Evolutionary conservation across 2,329 filamentous ascomycete species (phyloP).

Genomic region (Xylariaceae sp.): DNA sequence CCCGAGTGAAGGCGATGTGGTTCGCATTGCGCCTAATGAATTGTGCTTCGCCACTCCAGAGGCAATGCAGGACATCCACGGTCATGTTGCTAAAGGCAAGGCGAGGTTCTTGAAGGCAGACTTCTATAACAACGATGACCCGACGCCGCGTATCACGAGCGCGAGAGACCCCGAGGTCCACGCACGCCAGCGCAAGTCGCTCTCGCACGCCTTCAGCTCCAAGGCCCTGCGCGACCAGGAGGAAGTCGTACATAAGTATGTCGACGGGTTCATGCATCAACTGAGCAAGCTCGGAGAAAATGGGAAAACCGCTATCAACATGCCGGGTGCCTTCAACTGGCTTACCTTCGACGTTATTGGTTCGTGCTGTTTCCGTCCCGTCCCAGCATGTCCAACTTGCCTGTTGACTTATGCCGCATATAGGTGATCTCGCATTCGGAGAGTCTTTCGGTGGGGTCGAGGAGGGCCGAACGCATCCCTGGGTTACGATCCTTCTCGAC

Average conservation of each 20-base stretch:
- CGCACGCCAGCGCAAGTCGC: conserved; percentile 17
- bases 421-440: conserved; percentile 19
- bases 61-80: conserved; percentile 36
- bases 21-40: conserved; percentile 40
- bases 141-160: conserved; percentile 11
- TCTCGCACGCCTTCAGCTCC: conserved; percentile 21
- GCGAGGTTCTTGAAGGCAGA: conserved; percentile 17
- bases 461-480: conserved; percentile 14
- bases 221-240: conserved; percentile 23
- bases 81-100: conserved; percentile 25
- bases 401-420: background rate
- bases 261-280: conserved; percentile 18
- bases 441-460: conserved; percentile 20
- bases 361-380: conserved; percentile 9
- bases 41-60: conserved; percentile 37
- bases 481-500: conserved; percentile 20
- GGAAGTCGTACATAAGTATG: conserved; percentile 22
- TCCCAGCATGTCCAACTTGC: background rate
- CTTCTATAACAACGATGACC: conserved; percentile 17
- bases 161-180: conserved; percentile 19
- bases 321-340: conserved; percentile 25
- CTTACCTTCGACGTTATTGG: conserved; percentile 32
- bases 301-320: conserved; percentile 23
- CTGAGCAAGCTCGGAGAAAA: conserved; percentile 15
- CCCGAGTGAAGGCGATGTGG: conserved; percentile 26